These are phyloP conservation scores for Forsythia viridissima DNA, from an alignment of 257 asterid species.

Conservation along the genomic window DNA sequence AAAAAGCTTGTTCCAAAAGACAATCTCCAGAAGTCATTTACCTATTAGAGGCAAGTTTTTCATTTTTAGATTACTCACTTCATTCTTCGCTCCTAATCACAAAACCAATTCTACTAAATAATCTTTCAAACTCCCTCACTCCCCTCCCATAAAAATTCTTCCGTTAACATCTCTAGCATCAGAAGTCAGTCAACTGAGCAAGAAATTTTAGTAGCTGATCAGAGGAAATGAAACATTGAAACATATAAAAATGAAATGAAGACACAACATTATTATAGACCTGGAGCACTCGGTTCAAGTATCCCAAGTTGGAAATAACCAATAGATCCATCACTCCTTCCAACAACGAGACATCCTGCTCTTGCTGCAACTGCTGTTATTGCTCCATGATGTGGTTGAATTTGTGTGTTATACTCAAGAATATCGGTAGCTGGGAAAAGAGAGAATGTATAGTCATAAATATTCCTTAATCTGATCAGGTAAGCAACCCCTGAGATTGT, in stretches of 20 bases:
- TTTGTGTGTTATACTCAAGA: constrained; percentile 56
- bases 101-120: not conserved
- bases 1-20: not conserved
- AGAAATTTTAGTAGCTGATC: constrained; percentile 5
- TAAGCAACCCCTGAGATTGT: constrained; percentile 82
- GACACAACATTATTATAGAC: constrained; percentile 37
- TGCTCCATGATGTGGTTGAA: constrained; percentile 53
- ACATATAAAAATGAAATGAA: constrained; percentile 8
- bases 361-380: constrained; percentile 66
- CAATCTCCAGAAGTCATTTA: not conserved
- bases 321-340: constrained; percentile 86
- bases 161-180: not conserved
- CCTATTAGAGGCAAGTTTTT: not conserved
- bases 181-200: constrained; percentile 12
- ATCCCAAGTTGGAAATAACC: constrained; percentile 69
- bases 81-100: not conserved
- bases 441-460: constrained; percentile 61
- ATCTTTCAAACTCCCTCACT: not conserved
- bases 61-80: not conserved
- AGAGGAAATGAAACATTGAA: constrained; percentile 9
- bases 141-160: not conserved
- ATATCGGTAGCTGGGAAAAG: constrained; percentile 55
- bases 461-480: constrained; percentile 60
- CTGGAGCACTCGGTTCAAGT: constrained; percentile 67
- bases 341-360: constrained; percentile 62